Percentiles rank a stretch among this genome's conserved stretches.
Conservation (phyloP, 163 green algal species). For the Volvox carteri region DNA sequence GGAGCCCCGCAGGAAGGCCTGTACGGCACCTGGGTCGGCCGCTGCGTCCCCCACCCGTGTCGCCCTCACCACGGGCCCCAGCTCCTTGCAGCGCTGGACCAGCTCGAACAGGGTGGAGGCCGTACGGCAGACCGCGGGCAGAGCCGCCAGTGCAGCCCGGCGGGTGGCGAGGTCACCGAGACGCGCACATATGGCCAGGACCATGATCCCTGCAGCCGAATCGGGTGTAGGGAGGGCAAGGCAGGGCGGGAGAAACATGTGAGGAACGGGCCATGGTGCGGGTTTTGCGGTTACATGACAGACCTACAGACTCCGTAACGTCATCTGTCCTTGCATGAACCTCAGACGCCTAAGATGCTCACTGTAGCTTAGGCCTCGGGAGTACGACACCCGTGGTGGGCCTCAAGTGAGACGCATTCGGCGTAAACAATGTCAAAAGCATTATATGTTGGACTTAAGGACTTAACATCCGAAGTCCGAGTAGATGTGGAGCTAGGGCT, state of each 20-base stretch:
- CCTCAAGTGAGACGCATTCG: neutral
- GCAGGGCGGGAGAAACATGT: neutral
- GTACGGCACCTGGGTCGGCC: neutral
- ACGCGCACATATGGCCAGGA: slow-evolving; percentile 44
- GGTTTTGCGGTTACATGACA: no score
- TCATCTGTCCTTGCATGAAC: no score
- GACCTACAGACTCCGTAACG: no score
- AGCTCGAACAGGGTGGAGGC: slow-evolving; percentile 60
- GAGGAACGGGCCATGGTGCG: no score
- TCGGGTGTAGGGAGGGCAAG: neutral
- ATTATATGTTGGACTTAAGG: neutral
- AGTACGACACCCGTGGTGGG: no score
- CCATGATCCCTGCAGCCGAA: slow-evolving; percentile 43
- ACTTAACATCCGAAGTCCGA: neutral
- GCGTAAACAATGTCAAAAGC: neutral
- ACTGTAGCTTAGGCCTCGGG: no score
- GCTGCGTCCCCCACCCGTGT: neutral
- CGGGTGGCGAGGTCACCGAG: slow-evolving; percentile 47
- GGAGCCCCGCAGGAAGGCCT: neutral
- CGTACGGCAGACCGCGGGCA: slow-evolving; percentile 56
- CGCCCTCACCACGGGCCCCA: neutral
- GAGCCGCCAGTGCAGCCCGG: slow-evolving; percentile 27
- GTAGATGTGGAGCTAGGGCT: neutral
- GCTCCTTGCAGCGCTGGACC: slow-evolving; percentile 53
- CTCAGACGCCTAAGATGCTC: no score